phyloP scores from a whole-genome alignment of 176 grass and related monocot species.

The Coix lacrymajobi region DNA sequence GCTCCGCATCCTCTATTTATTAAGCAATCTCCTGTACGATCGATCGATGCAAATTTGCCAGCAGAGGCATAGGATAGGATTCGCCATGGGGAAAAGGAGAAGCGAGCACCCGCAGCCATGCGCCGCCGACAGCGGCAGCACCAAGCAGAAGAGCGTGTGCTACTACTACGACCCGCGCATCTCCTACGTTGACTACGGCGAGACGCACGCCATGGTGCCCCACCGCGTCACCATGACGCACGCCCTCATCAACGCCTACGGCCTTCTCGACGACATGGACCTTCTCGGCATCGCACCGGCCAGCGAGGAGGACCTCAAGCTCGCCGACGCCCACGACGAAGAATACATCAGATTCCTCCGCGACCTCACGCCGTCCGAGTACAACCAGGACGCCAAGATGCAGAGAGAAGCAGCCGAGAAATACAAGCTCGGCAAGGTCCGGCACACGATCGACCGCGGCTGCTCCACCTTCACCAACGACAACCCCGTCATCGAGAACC shows the following conservation, averaged over 20 bases:
- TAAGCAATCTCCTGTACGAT: too few species aligned
- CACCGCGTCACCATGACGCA: conserved; percentile 55
- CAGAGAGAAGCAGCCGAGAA: neutral
- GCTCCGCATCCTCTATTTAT: too few species aligned
- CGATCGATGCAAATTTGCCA: too few species aligned
- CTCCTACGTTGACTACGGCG: conserved; percentile 54
- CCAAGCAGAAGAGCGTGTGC: conserved; percentile 51
- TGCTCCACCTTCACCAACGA: conserved; percentile 31
- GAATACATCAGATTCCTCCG: conserved; percentile 31
- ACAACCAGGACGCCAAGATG: neutral
- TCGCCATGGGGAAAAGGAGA: too few species aligned
- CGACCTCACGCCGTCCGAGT: conserved; percentile 6
- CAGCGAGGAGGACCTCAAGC: conserved; percentile 13
- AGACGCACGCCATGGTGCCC: conserved; percentile 60
- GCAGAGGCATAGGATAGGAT: too few species aligned
- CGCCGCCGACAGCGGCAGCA: neutral
- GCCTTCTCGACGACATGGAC: conserved; percentile 35
- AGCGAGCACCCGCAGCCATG: neutral
- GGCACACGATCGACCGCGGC: neutral
- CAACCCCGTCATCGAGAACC: conserved; percentile 42
- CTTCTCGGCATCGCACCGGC: conserved; percentile 22
- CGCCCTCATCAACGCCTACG: conserved; percentile 45
- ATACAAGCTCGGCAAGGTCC: conserved; percentile 6
- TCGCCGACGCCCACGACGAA: conserved; percentile 7
- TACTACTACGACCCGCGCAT: conserved; percentile 73